phyloP scores from a whole-genome alignment of 345 rosid genomes.

The Rhodamnia rubescens region DNA sequence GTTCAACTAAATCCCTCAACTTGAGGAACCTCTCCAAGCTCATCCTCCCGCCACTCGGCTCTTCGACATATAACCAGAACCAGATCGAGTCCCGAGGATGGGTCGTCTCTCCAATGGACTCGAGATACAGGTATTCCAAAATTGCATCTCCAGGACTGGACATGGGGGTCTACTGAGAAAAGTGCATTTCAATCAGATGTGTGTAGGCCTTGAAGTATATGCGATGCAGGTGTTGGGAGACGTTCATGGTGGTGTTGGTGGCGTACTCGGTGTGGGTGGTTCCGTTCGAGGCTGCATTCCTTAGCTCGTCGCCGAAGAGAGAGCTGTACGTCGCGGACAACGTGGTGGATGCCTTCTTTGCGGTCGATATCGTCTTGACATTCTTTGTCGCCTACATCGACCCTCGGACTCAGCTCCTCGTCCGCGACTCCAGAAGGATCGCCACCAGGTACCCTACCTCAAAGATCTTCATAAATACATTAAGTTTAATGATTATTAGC shows the following conservation, averaged over 20 bases:
- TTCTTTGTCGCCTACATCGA: conserved; percentile 77
- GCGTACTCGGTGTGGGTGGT: conserved; percentile 80
- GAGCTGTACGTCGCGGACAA: conserved; percentile 51
- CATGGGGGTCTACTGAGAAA: not conserved
- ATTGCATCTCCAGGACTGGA: not conserved
- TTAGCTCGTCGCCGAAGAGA: conserved; percentile 22
- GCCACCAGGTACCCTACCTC: conserved; percentile 37
- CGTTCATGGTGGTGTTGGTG: conserved; percentile 73
- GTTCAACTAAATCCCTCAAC: conserved; percentile 15
- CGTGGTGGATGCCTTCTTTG: conserved; percentile 72
- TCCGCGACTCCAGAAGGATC: conserved; percentile 42
- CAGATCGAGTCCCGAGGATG: conserved; percentile 31
- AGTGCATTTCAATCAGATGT: not conserved
- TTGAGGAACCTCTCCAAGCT: conserved; percentile 56
- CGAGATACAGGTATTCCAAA: conserved; percentile 61
- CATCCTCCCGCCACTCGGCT: conserved; percentile 89
- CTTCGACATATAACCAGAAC: conserved; percentile 42
- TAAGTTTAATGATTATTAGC: not conserved
- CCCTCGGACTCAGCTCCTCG: conserved; percentile 57
- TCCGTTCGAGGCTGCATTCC: conserved; percentile 75
- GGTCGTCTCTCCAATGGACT: conserved; percentile 72
- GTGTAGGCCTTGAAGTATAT: not conserved
- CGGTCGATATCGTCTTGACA: conserved; percentile 62
- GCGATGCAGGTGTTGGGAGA: conserved; percentile 65
- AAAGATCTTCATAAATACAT: not conserved